Percentiles rank a stretch among this genome's conserved stretches.
phyloP scores from a whole-genome alignment of 108 stramenopile genomes.

The Skeletonema tropicum region DNA sequence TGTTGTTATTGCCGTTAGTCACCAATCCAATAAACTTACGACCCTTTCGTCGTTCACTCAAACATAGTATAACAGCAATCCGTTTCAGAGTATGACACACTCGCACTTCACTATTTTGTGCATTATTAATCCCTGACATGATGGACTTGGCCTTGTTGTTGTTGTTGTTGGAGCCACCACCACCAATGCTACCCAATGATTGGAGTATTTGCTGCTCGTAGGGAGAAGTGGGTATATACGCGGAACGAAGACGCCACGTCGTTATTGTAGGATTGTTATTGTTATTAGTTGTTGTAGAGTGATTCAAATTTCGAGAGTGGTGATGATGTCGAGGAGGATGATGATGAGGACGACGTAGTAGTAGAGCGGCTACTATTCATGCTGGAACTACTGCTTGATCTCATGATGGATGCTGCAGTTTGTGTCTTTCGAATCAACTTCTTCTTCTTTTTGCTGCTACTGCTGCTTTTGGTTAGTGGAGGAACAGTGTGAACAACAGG shows the following conservation, averaged over 20 bases:
- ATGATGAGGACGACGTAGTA: too few relatives aligned
- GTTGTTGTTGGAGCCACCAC: background rate
- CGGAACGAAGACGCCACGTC: conserved; percentile 39
- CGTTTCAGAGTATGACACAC: conserved; percentile 37
- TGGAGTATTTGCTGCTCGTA: conserved; percentile 29
- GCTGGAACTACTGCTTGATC: background rate
- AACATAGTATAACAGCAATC: conserved; percentile 30
- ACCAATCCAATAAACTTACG: background rate
- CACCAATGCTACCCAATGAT: conserved; percentile 3
- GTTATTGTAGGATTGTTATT: conserved; percentile 33
- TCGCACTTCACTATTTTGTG: conserved; percentile 23
- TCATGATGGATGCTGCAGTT: background rate
- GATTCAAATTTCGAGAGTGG: conserved; percentile 30
- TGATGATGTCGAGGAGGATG: conserved; percentile 18
- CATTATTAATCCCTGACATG: conserved; percentile 24
- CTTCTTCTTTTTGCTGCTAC: background rate
- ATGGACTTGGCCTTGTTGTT: conserved; percentile 35
- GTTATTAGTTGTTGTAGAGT: conserved; percentile 42
- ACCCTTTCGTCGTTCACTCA: conserved; percentile 37
- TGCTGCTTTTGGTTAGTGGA: background rate
- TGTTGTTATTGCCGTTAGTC: too few relatives aligned
- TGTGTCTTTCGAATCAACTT: background rate
- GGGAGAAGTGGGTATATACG: conserved; percentile 39
- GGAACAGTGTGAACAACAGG: too few relatives aligned
- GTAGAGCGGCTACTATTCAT: background rate